Conservation (phyloP, 192 early-diverging fungal species). For the Backusella tarrabulga region DNA sequence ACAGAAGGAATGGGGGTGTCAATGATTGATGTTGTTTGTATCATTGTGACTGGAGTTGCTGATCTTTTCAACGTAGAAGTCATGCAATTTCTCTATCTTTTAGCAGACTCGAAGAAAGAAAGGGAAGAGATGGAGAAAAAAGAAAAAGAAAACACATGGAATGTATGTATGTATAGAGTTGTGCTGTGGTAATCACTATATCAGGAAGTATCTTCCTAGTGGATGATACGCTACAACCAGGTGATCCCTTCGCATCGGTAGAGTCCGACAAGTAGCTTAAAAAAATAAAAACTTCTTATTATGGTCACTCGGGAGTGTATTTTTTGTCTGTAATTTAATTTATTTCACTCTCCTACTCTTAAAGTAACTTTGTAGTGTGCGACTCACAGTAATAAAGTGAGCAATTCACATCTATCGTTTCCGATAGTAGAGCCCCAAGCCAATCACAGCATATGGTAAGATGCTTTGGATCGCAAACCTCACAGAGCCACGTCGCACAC, state of each 20-base stretch:
- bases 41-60: conserved; percentile 18
- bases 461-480: background rate
- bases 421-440: background rate
- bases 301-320: background rate
- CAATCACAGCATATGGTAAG: conserved; percentile 13
- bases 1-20: conserved; percentile 32
- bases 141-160: conserved; percentile 3
- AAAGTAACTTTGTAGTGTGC: background rate
- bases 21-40: conserved; percentile 18
- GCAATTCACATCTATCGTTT: background rate
- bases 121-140: conserved; percentile 11
- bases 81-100: background rate
- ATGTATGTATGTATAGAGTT: background rate
- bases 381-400: background rate
- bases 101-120: background rate
- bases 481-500: background rate
- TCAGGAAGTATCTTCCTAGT: background rate
- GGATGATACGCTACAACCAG: background rate
- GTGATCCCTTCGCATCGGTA: background rate
- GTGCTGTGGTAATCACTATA: background rate
- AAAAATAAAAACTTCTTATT: background rate
- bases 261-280: background rate
- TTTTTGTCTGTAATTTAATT: background rate
- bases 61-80: conserved; percentile 35
- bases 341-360: background rate